Percentiles rank a stretch among this genome's conserved stretches.
These are phyloP conservation scores for Tulasnella sp. DNA, from an alignment of 768 basidiomycete species.

Conservation along the genomic window DNA sequence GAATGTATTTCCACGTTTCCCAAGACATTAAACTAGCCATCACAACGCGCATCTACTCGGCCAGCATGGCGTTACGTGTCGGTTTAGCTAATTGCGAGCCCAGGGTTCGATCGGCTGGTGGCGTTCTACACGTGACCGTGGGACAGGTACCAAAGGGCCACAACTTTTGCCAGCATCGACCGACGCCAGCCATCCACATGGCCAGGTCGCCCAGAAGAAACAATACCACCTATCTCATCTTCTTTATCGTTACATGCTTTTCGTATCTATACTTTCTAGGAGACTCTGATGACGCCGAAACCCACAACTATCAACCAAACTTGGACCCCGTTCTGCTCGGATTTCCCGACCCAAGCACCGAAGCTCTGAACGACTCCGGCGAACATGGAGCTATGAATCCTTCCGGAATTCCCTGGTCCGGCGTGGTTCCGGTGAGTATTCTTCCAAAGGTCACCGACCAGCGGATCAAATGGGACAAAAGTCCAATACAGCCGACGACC, in stretches of 20 bases:
- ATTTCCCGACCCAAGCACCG: background rate
- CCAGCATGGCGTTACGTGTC: too few relatives aligned
- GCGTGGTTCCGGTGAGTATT: background rate
- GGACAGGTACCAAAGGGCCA: background rate
- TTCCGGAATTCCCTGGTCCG: background rate
- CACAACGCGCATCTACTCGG: too few relatives aligned
- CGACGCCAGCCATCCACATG: background rate
- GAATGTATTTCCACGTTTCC: too few relatives aligned
- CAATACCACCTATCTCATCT: background rate
- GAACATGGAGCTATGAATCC: background rate
- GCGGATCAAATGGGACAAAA: background rate
- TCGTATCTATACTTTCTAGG: background rate
- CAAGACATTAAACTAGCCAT: too few relatives aligned
- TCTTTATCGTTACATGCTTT: background rate
- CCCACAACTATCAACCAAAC: background rate
- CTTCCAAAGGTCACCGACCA: background rate
- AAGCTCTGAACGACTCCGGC: background rate
- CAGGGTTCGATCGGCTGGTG: too few relatives aligned
- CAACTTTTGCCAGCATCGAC: background rate
- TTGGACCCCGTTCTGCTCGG: background rate
- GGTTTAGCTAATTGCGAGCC: too few relatives aligned
- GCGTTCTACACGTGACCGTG: background rate
- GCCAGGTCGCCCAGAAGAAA: background rate
- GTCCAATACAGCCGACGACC: background rate
- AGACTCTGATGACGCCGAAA: background rate